Conservation (phyloP, 257 asterid genomes). For the Penstemon newberryi region DNA sequence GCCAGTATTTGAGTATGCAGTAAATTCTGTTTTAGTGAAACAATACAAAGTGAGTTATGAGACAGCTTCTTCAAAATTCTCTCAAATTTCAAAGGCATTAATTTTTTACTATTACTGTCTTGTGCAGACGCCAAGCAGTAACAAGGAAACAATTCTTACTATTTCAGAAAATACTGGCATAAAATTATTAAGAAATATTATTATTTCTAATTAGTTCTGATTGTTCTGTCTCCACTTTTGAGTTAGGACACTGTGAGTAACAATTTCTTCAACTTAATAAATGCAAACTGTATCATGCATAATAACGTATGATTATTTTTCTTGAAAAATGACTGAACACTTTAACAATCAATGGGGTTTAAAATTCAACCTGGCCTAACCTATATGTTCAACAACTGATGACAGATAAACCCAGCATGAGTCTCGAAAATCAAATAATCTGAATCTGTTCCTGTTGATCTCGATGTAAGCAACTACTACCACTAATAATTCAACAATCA, state of each 20-base stretch:
- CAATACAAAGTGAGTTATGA: constrained; percentile 17
- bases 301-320: neutral
- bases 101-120: no score
- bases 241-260: neutral
- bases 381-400: constrained; percentile 70
- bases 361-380: constrained; percentile 42
- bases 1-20: neutral
- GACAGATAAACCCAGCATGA: constrained; percentile 69
- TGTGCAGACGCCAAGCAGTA: no score
- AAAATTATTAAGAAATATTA: neutral
- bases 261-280: constrained; percentile 1
- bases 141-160: neutral
- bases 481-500: constrained; percentile 56
- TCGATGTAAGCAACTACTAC: constrained; percentile 64
- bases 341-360: constrained; percentile 1
- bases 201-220: no score
- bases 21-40: constrained; percentile 7
- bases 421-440: constrained; percentile 49
- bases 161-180: neutral
- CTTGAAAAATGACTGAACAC: neutral
- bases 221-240: neutral
- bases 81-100: neutral
- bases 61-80: constrained; percentile 14
- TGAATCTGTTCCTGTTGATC: constrained; percentile 54
- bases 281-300: neutral